Evolutionary conservation across 139 green algal genomes (phyloP), one percentile per base, ranked within the genome.

Genomic region (Micractinium sp.): DNA sequence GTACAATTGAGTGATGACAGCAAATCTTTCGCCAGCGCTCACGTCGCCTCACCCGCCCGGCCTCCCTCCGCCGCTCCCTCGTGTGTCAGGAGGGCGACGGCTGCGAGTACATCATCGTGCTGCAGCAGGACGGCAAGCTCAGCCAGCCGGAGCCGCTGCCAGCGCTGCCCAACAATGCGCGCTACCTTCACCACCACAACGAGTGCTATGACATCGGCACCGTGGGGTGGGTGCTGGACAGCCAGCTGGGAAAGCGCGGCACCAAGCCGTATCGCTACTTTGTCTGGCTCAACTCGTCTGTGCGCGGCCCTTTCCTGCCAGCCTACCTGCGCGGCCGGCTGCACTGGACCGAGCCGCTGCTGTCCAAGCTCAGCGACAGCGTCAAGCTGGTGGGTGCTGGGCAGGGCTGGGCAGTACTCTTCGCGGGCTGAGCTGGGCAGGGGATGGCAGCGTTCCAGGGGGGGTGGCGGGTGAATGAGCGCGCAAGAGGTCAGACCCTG

Each of bases 201-300:
- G 90, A 95, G 56, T 98, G 95, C 92, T 97, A 96, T 73, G 95
- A 97, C 88, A 96, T 95, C 92, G 95, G 95, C 73, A 97, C 94
- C 3, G 95, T 96, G 25, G 95, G 95, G 27, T 97, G 95, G 95
- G 86, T 97, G 66, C 90, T 97, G 71, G 60, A 88, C 5, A 91
- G 36, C 20, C 82, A 92, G 29, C 81, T 93, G 12, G 90, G 60
- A 36, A 15, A 15, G 13, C 15, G 1, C n/a, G 53, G 35, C 67
- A 39, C n/a, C 41, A 81, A n/a, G 29, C 18, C 47, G 4, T 91
- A 89, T n/a, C 5, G 9, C 29, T 93, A 94, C 80, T 94, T 93
- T 75, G 71, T 95, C 38, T 94, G 92, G 90, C 79, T 95, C 41
- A 94, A 94, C 63, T 93, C 90, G 33, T 90, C 88, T 19, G 92